Evolutionary conservation across 2,329 filamentous ascomycete species (phyloP).

Genomic region (Aspergillus pseudonomiae): DNA sequence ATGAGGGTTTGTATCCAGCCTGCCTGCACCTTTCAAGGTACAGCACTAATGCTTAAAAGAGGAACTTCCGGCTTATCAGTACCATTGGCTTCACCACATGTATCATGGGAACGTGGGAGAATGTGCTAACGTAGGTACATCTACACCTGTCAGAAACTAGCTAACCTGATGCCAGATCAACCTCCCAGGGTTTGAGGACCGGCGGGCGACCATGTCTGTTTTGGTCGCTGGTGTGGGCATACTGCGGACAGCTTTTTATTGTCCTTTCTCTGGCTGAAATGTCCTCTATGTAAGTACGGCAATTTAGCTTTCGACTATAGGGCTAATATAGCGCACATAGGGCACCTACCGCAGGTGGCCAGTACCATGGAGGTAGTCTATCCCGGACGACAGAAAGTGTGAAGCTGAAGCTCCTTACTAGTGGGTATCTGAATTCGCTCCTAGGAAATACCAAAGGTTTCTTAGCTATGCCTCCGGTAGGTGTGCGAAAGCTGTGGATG

Average conservation of each 20-base stretch:
- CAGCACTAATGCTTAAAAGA: not conserved
- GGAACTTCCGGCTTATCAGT: constrained; percentile 5
- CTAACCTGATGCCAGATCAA: not conserved
- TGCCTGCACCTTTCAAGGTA: not conserved
- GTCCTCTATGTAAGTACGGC: constrained; percentile 2
- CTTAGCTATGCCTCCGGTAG: constrained; percentile 5
- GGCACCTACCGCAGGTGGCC: constrained; percentile 6
- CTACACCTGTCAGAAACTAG: accelerated
- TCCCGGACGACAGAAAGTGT: too few relatives aligned
- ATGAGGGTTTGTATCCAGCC: not conserved
- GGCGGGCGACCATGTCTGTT: constrained; percentile 3
- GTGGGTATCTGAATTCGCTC: constrained; percentile 8
- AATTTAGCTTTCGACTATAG: not conserved
- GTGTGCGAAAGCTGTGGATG: too few relatives aligned
- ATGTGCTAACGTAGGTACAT: not conserved
- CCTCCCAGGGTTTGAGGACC: not conserved
- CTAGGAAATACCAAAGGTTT: constrained; percentile 1
- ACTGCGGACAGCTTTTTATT: constrained; percentile 3
- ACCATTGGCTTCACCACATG: constrained; percentile 6
- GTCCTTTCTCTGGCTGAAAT: constrained; percentile 8
- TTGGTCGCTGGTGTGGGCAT: constrained; percentile 6
- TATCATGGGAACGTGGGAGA: constrained; percentile 3
- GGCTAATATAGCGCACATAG: not conserved
- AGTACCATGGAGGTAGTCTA: constrained; percentile 1
- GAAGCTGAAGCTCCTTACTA: not conserved